Base-by-base conservation (phyloP, 2,329 filamentous ascomycete genomes). In the Exophiala aquamarina region DNA sequence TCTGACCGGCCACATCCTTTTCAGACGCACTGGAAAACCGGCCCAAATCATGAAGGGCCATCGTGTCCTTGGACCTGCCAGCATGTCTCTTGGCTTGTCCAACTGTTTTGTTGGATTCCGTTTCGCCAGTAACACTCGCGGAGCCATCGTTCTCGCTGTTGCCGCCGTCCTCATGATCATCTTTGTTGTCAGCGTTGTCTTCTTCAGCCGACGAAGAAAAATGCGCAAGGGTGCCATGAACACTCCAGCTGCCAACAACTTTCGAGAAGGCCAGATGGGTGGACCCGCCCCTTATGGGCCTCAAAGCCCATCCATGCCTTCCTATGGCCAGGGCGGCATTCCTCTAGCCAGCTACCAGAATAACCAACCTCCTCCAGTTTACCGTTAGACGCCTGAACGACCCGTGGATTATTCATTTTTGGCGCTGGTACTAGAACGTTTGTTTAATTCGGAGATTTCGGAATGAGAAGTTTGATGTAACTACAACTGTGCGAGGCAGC, bases 91-190 rank as follows among this genome's bases (percentile, higher is more conserved):
- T 3, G 81, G 78, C 35, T 66, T 79, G 13, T 57, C 76, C 44
- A 83, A 84, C 53, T 77, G 71, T 17, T 81, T 82, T 53, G 63
- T 82, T 4, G 82, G 82, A 18, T 82, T 83, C 59, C 70, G 71
- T 0, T 75, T 83, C 42, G 79, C 81, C 2, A 65, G 74, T 11
- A 49, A 51, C 31, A 75, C 68, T n/a, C 63, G 62, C 52, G 73
- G 70, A 57, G 66, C 74, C 26, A 70, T 80, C n/a, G 68, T 72
- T 7, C 73, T 68, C 18, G 60, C 78, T 23, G 62, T 78, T 23
- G 63, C 79, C 38, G 63, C 75, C 36, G 40, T 75, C 29, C 61
- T 72, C 50, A 62, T 77, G 4, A 62, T 66, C 23, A 61, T 73
- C 38, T 41, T 65, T 3, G 58, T 69, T 18, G 56, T 66, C 41